Base-by-base conservation (phyloP, 805 yeast genomes). In the Schizosaccharomyces cryophilus region DNA sequence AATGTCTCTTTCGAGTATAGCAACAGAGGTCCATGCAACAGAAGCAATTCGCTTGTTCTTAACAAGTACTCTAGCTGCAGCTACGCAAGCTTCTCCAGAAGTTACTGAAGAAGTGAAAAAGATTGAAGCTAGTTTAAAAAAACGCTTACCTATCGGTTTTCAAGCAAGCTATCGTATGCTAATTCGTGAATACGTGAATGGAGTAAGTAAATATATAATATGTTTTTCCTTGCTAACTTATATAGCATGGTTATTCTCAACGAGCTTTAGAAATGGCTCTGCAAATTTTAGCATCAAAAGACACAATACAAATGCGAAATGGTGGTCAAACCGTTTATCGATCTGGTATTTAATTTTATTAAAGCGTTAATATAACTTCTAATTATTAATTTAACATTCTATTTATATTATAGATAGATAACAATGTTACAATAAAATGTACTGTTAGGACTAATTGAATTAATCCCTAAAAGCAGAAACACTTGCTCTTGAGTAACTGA, bases 11-110 rank as follows among this genome's bases (percentile, higher is more conserved):
- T 77, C 84, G 15, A 90, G 96, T 1, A 77, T 87, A 19, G 97
- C 96, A 2, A 78, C 81, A 7, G 93, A 82, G 66, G 83, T 80
- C 64, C 97, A 93, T 69, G 98, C 93, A 35, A 90, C 87, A 67
- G 98, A 93, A 70, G 96, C 97, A 0, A 86, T 93, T 64, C 75
- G 99, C 67, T 74, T 93, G 64, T 93, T 93, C 72, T 86, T 86
- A 63, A 96, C 98, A 0, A 93, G 98, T 1, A 93, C 99, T 0
- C 88, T 93, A 94, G 89, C 89, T 69, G 98, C 98, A 0, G 90
- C 87, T 11, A 80, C 78, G 58, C 83, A 81, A 68, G 83, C 82
- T 47, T 58, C 66, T 6, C 63, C 62, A 17, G 75, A 75, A 66
- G 74, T 79, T 4, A 78, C 81, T 58, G 78, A 78, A 47, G 93